A percentile compares a stretch with the other conserved stretches of the same genome.
These are phyloP conservation scores for Rutstroemia sydowiana DNA, from an alignment of 2,329 filamentous ascomycete species.

Conservation along the genomic window DNA sequence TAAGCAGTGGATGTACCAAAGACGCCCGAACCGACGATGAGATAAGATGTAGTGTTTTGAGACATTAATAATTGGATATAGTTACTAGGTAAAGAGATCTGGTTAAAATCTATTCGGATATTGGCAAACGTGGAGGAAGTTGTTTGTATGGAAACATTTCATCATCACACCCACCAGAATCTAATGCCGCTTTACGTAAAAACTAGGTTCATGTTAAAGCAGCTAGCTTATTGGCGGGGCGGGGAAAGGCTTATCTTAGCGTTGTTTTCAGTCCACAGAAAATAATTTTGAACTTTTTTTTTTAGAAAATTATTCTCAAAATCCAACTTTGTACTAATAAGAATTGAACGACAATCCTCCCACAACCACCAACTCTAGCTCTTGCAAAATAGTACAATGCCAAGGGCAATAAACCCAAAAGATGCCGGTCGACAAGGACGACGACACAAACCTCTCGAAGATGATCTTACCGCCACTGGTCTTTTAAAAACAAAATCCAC, in stretches of 20 bases:
- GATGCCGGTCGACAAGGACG: conserved; percentile 50
- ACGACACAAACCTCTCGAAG: conserved; percentile 84
- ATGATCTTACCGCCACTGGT: conserved; percentile 69
- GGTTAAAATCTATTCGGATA: not conserved
- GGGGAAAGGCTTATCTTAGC: conserved; percentile 14
- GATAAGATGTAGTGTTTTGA: conserved; percentile 15
- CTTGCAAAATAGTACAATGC: conserved; percentile 60
- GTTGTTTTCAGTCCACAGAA: not conserved
- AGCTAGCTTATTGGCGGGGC: not conserved
- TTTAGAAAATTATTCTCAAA: conserved; percentile 12
- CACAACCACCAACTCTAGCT: too few relatives aligned
- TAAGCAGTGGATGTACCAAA: conserved; percentile 46
- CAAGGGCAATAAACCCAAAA: conserved; percentile 62
- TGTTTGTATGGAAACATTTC: not conserved
- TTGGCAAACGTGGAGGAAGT: not conserved
- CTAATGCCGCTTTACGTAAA: not conserved
- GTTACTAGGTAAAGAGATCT: too few relatives aligned
- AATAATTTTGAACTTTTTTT: conserved; percentile 9
- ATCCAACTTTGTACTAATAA: conserved; percentile 9
- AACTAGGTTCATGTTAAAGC: not conserved
- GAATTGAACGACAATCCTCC: not conserved
- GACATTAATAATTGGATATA: too few relatives aligned
- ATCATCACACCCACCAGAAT: too few relatives aligned
- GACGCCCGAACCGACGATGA: conserved; percentile 46
- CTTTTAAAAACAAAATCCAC: conserved; percentile 66